A percentile compares a stretch with the other conserved stretches of the same genome.
phyloP scores from a whole-genome alignment of 73 alveolate genomes.

The Paraurostyla sp. region DNA sequence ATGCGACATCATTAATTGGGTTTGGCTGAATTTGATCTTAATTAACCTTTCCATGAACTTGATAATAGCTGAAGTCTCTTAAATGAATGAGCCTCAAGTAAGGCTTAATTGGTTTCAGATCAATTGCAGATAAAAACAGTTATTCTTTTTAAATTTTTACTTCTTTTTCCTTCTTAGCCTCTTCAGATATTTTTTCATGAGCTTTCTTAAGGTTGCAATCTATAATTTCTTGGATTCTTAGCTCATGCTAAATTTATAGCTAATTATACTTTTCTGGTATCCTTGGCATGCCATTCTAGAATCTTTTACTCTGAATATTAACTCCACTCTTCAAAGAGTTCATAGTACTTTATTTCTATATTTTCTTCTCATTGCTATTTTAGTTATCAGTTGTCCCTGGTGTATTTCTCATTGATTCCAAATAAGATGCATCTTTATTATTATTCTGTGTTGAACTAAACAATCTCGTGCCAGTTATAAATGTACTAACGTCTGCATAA shows the following conservation, averaged over 20 bases:
- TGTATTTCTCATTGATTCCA: no score
- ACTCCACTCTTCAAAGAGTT: no score
- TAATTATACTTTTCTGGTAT: conserved; percentile 24
- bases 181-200: conserved; percentile 2
- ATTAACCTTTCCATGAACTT: neutral
- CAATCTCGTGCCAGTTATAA: neutral
- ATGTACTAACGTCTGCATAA: neutral
- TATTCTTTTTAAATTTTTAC: neutral
- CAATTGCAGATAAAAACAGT: neutral
- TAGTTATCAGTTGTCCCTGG: no score
- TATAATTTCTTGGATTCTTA: neutral
- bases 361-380: no score
- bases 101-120: conserved; percentile 14
- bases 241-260: neutral
- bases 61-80: neutral
- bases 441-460: neutral
- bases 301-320: neutral
- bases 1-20: neutral
- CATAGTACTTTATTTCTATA: neutral
- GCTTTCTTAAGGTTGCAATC: neutral
- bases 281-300: conserved; percentile 9
- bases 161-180: conserved; percentile 3
- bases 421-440: no score
- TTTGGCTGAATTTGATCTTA: neutral
- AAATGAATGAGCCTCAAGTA: neutral